A percentile compares a stretch with the other conserved stretches of the same genome.
phyloP scores from a whole-genome alignment of 2,329 filamentous ascomycete genomes.

The Penicillium sp. region DNA sequence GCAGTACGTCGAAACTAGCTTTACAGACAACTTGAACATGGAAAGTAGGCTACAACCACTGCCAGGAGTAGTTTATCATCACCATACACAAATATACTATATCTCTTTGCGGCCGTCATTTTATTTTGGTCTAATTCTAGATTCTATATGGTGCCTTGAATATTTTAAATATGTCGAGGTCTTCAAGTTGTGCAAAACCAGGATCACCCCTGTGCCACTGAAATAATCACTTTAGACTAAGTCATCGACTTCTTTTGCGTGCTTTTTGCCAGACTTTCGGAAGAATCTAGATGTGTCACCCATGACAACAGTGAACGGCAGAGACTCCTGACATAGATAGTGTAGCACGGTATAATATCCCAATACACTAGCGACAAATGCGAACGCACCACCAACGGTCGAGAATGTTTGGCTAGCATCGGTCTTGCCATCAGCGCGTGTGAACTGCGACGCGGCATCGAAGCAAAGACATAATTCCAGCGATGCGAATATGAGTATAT shows the following conservation, averaged over 20 bases:
- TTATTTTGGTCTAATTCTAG: too few relatives aligned
- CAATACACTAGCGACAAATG: constrained; percentile 3
- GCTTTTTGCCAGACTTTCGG: not conserved
- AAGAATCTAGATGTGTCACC: constrained; percentile 4
- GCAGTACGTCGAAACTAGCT: too few relatives aligned
- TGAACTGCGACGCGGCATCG: constrained; percentile 9
- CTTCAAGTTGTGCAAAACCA: too few relatives aligned
- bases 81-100: too few relatives aligned
- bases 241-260: not conserved
- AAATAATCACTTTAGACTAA: not conserved
- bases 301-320: constrained; percentile 7
- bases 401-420: not conserved
- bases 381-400: constrained; percentile 10
- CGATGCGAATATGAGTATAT: constrained; percentile 4
- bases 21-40: too few relatives aligned
- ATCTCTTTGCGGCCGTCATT: too few relatives aligned
- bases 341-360: constrained; percentile 13
- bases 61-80: too few relatives aligned
- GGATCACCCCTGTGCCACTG: too few relatives aligned
- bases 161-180: too few relatives aligned
- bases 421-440: not conserved
- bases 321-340: constrained; percentile 11
- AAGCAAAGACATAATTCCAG: constrained; percentile 10
- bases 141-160: too few relatives aligned
- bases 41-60: too few relatives aligned